phyloP scores from a whole-genome alignment of 208 protist species.

The Leishmania martiniquensis region DNA sequence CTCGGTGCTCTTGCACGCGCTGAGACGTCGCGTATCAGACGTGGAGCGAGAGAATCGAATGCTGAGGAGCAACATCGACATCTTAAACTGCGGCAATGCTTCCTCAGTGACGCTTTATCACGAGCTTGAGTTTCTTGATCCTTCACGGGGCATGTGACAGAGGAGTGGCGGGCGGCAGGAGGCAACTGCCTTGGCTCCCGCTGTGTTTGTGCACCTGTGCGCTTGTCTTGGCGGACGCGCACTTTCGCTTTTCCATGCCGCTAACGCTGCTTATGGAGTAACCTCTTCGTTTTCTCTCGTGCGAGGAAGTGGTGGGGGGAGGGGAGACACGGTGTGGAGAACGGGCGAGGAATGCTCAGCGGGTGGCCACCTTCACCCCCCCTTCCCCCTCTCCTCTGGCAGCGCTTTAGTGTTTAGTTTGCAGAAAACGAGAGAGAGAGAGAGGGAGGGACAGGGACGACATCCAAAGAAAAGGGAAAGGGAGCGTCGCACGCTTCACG shows the following conservation, averaged over 20 bases:
- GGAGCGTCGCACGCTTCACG: too few relatives aligned
- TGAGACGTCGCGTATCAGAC: constrained; percentile 1
- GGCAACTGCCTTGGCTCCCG: background rate
- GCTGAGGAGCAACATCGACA: constrained; percentile 4
- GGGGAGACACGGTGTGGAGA: too few relatives aligned
- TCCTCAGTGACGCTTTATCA: constrained; percentile 14
- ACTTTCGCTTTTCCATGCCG: too few relatives aligned
- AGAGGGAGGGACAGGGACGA: too few relatives aligned
- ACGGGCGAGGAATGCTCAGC: too few relatives aligned
- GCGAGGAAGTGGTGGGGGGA: too few relatives aligned
- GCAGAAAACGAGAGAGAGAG: too few relatives aligned
- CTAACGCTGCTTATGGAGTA: background rate
- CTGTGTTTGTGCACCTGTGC: background rate
- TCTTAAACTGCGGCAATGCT: constrained; percentile 18
- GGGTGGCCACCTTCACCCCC: too few relatives aligned
- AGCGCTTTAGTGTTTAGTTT: too few relatives aligned
- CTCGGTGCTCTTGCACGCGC: background rate
- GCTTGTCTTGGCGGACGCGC: background rate
- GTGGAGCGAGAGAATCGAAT: constrained; percentile 25
- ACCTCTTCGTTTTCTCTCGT: too few relatives aligned
- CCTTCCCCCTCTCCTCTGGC: too few relatives aligned
- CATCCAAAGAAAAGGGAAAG: too few relatives aligned
- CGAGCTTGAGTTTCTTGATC: background rate
- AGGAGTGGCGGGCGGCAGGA: background rate
- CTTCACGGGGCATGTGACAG: background rate